phyloP scores from a whole-genome alignment of 306 rosid species.

The Notholithocarpus densiflorus region DNA sequence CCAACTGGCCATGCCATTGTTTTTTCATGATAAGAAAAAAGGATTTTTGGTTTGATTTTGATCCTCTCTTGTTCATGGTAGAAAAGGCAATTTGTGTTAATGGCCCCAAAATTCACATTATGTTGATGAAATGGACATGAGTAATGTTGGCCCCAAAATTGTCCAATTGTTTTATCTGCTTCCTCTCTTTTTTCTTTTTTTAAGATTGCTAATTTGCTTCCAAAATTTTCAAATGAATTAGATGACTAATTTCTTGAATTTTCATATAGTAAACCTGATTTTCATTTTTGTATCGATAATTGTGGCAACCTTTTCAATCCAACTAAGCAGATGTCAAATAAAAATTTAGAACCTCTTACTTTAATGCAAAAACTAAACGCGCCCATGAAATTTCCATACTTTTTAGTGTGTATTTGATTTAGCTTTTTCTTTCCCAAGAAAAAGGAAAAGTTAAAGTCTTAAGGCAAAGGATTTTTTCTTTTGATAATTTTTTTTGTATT shows the following conservation, averaged over 20 bases:
- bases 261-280: not conserved
- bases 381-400: not conserved
- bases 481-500: no score
- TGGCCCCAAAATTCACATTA: no score
- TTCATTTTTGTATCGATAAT: not conserved
- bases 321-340: not conserved
- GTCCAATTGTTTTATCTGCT: not conserved
- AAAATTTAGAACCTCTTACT: not conserved
- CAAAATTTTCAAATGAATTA: not conserved
- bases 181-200: not conserved
- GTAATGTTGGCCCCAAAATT: no score
- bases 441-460: no score
- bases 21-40: not conserved
- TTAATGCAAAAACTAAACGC: not conserved
- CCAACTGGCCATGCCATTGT: not conserved
- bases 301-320: not conserved
- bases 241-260: not conserved
- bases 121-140: no score
- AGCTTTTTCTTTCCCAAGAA: no score
- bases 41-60: not conserved
- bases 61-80: not conserved
- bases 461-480: no score
- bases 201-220: not conserved
- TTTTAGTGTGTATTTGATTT: not conserved
- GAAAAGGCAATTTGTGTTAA: no score